These are phyloP conservation scores for Arabidopsis arenosa DNA, from an alignment of 345 rosid species.

Conservation along the genomic window DNA sequence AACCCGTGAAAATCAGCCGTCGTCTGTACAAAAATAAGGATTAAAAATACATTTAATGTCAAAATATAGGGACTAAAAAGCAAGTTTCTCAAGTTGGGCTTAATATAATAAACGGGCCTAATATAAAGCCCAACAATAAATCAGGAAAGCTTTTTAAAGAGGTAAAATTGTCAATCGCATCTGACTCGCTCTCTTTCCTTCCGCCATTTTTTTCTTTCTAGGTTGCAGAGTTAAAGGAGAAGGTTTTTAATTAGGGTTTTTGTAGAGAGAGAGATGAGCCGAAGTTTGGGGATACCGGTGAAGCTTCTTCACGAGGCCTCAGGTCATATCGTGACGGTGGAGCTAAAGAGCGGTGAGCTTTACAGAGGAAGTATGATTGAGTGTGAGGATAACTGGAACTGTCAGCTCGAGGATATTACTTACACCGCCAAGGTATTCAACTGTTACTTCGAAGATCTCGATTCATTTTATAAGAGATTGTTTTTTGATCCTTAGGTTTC, in stretches of 20 bases:
- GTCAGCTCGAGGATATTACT: constrained; percentile 85
- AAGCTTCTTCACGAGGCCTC: constrained; percentile 87
- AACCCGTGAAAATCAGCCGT: constrained; percentile 11
- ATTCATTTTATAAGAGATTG: background rate
- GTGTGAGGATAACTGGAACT: constrained; percentile 96
- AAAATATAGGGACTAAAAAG: constrained; percentile 34
- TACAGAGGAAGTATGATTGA: constrained; percentile 90
- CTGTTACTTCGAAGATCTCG: background rate
- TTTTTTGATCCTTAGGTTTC: background rate
- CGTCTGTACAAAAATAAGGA: background rate
- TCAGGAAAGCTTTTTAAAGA: background rate
- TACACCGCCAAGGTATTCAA: constrained; percentile 69
- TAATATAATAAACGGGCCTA: background rate
- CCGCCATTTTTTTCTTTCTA: constrained; percentile 21
- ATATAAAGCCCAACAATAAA: constrained; percentile 7
- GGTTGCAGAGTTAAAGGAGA: constrained; percentile 25
- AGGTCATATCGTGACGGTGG: constrained; percentile 83
- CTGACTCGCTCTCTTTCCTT: constrained; percentile 29
- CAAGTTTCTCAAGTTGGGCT: background rate
- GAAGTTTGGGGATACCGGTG: constrained; percentile 91
- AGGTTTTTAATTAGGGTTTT: constrained; percentile 55
- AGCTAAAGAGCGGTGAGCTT: constrained; percentile 88
- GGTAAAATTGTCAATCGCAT: background rate
- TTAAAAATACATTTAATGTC: background rate
- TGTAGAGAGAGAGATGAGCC: constrained; percentile 59